phyloP scores from a whole-genome alignment of 2,329 filamentous ascomycete genomes.

The Fusarium torulosum region DNA sequence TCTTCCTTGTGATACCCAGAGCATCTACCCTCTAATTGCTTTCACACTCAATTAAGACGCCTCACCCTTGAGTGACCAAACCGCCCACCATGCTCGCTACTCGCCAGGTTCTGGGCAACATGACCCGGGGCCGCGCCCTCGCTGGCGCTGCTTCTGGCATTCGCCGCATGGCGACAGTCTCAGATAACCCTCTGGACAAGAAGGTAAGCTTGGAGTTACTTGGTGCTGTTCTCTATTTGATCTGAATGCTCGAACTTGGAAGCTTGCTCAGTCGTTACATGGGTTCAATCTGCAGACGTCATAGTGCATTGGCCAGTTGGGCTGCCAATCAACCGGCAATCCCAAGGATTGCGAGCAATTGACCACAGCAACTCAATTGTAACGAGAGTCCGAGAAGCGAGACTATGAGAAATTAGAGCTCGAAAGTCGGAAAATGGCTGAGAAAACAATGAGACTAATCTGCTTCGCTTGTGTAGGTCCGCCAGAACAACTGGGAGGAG shows the following conservation, averaged over 20 bases:
- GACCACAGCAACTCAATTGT: background rate
- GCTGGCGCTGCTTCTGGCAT: constrained; percentile 69
- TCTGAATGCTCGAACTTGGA: background rate
- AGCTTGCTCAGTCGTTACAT: background rate
- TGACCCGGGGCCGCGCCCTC: constrained; percentile 71
- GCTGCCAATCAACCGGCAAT: constrained; percentile 20
- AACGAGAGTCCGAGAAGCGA: background rate
- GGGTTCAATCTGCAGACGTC: constrained; percentile 19
- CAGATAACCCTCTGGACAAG: constrained; percentile 87
- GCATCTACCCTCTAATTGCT: constrained; percentile 43
- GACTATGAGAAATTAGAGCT: background rate
- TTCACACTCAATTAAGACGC: constrained; percentile 39
- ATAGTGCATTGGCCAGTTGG: constrained; percentile 27
- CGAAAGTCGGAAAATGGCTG: background rate
- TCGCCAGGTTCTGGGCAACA: constrained; percentile 75
- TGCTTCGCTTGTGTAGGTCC: constrained; percentile 65
- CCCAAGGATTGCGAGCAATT: constrained; percentile 4
- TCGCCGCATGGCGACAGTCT: constrained; percentile 85
- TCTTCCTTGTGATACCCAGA: constrained; percentile 46
- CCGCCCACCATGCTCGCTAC: constrained; percentile 73
- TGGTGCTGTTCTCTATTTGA: background rate
- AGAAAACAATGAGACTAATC: constrained; percentile 34
- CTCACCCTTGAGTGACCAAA: constrained; percentile 29
- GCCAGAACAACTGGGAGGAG: constrained; percentile 97
- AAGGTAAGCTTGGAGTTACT: constrained; percentile 70